Percentiles rank a stretch among this genome's conserved stretches.
Evolutionary conservation across 108 stramenopile genomes (phyloP).

Genomic region (Discostella stelligeroides): DNA sequence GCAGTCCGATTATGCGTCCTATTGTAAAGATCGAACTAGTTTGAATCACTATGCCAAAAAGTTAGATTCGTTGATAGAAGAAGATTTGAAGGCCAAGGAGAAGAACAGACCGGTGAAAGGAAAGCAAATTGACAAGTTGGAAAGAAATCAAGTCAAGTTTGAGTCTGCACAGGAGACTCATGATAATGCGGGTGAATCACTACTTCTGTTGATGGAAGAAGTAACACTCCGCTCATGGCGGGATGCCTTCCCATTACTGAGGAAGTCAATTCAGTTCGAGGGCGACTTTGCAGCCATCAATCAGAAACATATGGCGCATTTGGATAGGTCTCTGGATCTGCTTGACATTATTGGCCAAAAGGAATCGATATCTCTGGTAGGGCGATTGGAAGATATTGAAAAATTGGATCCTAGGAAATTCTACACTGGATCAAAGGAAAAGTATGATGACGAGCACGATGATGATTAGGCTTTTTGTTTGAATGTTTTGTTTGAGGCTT

Average conservation of each 20-base stretch:
- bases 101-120: slow-evolving; percentile 32
- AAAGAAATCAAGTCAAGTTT: slow-evolving; percentile 46
- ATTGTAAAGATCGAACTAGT: slow-evolving; percentile 35
- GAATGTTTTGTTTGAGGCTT: no score
- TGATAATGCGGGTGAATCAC: slow-evolving; percentile 32
- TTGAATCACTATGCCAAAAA: slow-evolving; percentile 46
- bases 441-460: background rate
- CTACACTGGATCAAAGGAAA: slow-evolving; percentile 25
- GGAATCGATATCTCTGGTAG: slow-evolving; percentile 15
- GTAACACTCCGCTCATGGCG: slow-evolving; percentile 40
- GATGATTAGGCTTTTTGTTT: background rate
- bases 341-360: slow-evolving; percentile 21
- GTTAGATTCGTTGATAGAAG: slow-evolving; percentile 28
- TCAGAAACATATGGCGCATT: slow-evolving; percentile 25
- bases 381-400: slow-evolving; percentile 32
- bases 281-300: slow-evolving; percentile 28
- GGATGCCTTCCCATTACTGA: slow-evolving; percentile 44
- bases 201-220: slow-evolving; percentile 43
- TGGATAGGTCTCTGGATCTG: slow-evolving; percentile 6
- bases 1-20: slow-evolving; percentile 23
- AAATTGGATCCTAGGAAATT: slow-evolving; percentile 30
- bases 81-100: slow-evolving; percentile 27
- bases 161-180: slow-evolving; percentile 40
- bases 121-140: slow-evolving; percentile 47
- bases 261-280: slow-evolving; percentile 39